phyloP scores from a whole-genome alignment of 2,329 filamentous ascomycete species.

The Verticillium dahliae region DNA sequence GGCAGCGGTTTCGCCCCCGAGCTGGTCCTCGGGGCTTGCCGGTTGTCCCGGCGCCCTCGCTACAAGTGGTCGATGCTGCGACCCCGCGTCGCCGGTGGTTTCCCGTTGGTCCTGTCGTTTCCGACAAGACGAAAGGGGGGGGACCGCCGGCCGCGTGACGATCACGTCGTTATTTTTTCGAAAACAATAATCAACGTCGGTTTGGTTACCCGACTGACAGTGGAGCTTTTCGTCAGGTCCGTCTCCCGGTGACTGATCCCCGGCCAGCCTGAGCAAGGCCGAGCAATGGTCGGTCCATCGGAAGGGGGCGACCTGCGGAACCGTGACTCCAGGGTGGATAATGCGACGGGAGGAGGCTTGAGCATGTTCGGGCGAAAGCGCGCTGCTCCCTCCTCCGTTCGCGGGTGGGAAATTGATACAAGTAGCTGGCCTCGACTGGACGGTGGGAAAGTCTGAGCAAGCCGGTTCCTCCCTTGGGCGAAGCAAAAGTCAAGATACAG shows the following conservation, averaged over 20 bases:
- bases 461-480: constrained; percentile 17
- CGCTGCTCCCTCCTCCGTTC: neutral
- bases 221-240: neutral
- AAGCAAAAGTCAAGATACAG: constrained; percentile 10
- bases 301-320: constrained; percentile 3
- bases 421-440: constrained; percentile 16
- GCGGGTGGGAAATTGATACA: constrained; percentile 5
- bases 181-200: constrained; percentile 5
- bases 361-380: neutral
- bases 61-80: constrained; percentile 48
- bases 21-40: constrained; percentile 34
- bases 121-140: neutral
- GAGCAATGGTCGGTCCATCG: constrained; percentile 3
- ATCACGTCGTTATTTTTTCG: constrained; percentile 4
- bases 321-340: constrained; percentile 10
- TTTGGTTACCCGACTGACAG: neutral
- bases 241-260: neutral
- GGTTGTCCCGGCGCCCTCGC: constrained; percentile 7
- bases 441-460: constrained; percentile 22
- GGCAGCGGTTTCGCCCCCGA: constrained; percentile 20
- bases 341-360: neutral
- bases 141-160: neutral
- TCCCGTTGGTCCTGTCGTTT: neutral
- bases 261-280: neutral
- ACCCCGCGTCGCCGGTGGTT: constrained; percentile 29